Evolutionary conservation across 345 rosid genomes (phyloP).

Genomic region (Populus nigra): DNA sequence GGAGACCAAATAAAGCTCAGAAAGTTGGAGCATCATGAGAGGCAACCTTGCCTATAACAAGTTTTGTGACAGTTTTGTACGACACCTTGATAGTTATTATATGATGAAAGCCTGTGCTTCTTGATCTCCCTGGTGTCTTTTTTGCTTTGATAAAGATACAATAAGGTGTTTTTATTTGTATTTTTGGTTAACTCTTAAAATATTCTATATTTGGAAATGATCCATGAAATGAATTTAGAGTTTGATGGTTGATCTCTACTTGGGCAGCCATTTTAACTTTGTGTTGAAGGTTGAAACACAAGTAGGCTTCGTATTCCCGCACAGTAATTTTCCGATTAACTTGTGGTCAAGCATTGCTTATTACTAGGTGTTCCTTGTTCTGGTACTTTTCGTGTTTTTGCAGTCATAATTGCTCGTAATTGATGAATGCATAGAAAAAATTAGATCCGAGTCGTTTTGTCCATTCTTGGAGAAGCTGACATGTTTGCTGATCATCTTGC

Average conservation of each 20-base stretch:
- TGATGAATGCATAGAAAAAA: no score
- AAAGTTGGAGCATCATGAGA: slow-evolving; percentile 32
- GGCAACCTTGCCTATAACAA: not conserved
- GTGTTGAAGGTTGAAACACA: no score
- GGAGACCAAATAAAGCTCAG: slow-evolving; percentile 63
- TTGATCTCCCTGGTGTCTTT: not conserved
- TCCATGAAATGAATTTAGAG: not conserved
- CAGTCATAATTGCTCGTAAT: not conserved
- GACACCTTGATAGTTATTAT: not conserved
- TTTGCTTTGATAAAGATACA: not conserved
- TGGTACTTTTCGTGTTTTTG: not conserved
- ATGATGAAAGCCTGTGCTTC: not conserved
- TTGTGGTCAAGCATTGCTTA: no score
- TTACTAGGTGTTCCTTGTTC: not conserved
- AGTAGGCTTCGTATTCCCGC: no score
- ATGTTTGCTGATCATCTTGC: not conserved
- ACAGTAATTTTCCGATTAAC: no score
- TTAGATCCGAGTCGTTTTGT: not conserved
- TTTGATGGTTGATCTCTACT: not conserved
- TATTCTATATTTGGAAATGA: not conserved
- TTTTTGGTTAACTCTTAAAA: not conserved
- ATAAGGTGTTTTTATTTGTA: not conserved
- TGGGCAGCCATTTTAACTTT: not conserved
- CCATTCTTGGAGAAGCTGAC: not conserved
- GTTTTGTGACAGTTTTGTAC: slow-evolving; percentile 12